A percentile compares a stretch with the other conserved stretches of the same genome.
phyloP scores from a whole-genome alignment of 139 green algal genomes.

The Coccomyxa sp. region DNA sequence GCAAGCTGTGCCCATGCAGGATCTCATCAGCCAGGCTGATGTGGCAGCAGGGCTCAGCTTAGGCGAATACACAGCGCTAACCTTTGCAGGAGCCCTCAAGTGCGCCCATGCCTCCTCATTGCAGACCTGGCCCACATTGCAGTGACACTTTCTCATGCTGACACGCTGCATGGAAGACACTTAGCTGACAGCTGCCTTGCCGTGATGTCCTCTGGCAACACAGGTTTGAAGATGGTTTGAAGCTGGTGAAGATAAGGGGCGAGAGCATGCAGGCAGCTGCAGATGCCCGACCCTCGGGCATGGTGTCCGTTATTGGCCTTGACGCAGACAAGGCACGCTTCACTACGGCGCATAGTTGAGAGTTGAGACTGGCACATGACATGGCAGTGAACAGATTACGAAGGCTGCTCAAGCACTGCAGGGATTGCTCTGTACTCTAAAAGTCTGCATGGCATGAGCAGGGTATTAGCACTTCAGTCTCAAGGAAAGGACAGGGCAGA shows the following conservation, averaged over 20 bases:
- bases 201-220: background rate
- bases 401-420: too few species aligned
- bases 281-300: constrained; percentile 79
- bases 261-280: constrained; percentile 97
- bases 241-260: constrained; percentile 92
- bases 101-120: background rate
- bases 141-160: background rate
- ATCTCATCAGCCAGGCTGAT: too few species aligned
- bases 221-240: constrained; percentile 92
- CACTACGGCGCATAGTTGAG: too few species aligned
- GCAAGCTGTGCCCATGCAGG: too few species aligned
- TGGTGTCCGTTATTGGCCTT: constrained; percentile 96
- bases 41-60: constrained; percentile 85
- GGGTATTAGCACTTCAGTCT: background rate
- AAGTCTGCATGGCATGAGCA: too few species aligned
- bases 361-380: too few species aligned
- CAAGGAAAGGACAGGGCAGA: background rate
- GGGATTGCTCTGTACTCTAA: too few species aligned
- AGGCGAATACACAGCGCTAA: constrained; percentile 97
- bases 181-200: background rate
- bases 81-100: constrained; percentile 81
- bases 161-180: background rate
- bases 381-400: too few species aligned
- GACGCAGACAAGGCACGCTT: constrained; percentile 82
- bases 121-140: too few species aligned